These are phyloP conservation scores for Thraustotheca clavata DNA, from an alignment of 352 stramenopile genomes.

Conservation along the genomic window DNA sequence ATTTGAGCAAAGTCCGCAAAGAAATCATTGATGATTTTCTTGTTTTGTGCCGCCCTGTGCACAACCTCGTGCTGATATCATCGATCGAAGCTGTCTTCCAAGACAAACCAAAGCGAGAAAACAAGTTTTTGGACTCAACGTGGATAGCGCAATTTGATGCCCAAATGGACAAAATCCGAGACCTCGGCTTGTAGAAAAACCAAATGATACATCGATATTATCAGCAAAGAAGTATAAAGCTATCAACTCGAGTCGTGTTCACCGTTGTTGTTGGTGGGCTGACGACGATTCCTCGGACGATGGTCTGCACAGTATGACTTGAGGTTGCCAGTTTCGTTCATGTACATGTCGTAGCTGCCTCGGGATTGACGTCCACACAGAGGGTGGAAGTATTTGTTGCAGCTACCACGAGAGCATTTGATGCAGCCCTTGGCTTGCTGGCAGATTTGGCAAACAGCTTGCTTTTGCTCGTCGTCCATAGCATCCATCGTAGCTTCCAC, in stretches of 20 bases:
- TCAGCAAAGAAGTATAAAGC: neutral
- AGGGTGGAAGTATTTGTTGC: conserved; percentile 67
- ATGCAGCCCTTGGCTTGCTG: conserved; percentile 64
- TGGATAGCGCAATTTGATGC: conserved; percentile 77
- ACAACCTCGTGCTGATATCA: conserved; percentile 12
- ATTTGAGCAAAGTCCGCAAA: neutral
- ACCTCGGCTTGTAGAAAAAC: neutral
- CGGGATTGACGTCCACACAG: conserved; percentile 74
- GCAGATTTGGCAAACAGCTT: conserved; percentile 51
- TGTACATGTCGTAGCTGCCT: conserved; percentile 83
- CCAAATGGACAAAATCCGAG: conserved; percentile 45
- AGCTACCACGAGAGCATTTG: conserved; percentile 71
- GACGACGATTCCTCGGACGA: conserved; percentile 23
- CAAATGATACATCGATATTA: neutral
- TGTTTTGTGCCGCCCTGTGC: neutral
- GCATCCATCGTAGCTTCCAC: conserved; percentile 55
- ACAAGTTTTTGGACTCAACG: conserved; percentile 67
- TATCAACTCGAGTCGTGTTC: neutral
- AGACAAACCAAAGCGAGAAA: conserved; percentile 55
- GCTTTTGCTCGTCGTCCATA: conserved; percentile 34
- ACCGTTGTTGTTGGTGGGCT: neutral
- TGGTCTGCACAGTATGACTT: conserved; percentile 76
- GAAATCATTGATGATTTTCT: conserved; percentile 6
- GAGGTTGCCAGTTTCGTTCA: conserved; percentile 79
- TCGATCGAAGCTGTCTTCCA: conserved; percentile 1